These are phyloP conservation scores for Inga laurina DNA, from an alignment of 306 rosid species.

Conservation along the genomic window DNA sequence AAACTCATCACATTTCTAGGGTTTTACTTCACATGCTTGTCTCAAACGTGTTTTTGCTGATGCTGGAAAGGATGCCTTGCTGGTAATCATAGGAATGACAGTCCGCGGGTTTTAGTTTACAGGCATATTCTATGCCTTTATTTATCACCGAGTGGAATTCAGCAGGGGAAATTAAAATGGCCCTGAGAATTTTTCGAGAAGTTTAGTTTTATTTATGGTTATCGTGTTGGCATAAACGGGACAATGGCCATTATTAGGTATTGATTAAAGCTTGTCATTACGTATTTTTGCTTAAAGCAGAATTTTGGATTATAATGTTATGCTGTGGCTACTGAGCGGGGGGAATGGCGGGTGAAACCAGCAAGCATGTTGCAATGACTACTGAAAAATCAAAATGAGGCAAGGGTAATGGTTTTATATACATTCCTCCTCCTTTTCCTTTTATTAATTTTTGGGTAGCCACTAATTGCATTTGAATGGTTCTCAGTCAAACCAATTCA, in stretches of 20 bases:
- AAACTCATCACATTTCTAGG: neutral
- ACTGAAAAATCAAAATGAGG: conserved; percentile 39
- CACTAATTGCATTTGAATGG: conserved; percentile 7
- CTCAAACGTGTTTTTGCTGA: neutral
- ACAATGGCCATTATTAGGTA: neutral
- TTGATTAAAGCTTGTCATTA: neutral
- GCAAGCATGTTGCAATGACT: conserved; percentile 30
- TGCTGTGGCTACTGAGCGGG: conserved; percentile 13
- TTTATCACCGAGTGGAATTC: neutral
- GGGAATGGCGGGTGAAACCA: neutral
- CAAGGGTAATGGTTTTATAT: conserved; percentile 32
- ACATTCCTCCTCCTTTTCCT: neutral
- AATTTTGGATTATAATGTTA: neutral
- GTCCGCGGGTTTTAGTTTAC: neutral
- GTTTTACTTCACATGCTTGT: neutral
- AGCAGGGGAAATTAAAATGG: neutral
- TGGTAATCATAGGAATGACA: neutral
- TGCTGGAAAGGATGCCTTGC: neutral
- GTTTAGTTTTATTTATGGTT: neutral
- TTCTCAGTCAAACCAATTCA: conserved; percentile 42
- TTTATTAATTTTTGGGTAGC: conserved; percentile 11
- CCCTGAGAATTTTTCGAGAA: neutral
- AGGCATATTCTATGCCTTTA: neutral
- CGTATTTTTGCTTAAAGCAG: neutral
- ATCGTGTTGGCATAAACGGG: neutral